Evolutionary conservation across 1,284 basidiomycete genomes (phyloP).

Genomic region (Exobasidium rhododendri): DNA sequence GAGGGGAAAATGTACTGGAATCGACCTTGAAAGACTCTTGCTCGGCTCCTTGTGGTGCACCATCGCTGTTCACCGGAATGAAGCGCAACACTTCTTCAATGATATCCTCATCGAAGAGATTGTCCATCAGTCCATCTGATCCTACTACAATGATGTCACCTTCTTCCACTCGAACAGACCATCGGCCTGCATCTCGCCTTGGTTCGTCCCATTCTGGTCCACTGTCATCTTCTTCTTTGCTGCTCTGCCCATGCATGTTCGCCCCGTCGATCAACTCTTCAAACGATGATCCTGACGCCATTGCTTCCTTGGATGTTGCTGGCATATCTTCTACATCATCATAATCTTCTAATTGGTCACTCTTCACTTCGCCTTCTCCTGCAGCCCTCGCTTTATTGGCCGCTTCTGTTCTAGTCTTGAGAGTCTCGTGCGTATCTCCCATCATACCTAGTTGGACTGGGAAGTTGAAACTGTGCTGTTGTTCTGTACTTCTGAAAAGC

Average conservation of each 20-base stretch:
- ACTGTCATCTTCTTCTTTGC: slow-evolving; percentile 1
- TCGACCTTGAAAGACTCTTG: slow-evolving; percentile 19
- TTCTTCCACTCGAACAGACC: slow-evolving; percentile 67
- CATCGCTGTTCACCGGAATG: slow-evolving; percentile 46
- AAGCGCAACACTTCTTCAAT: slow-evolving; percentile 79
- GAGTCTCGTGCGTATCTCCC: slow-evolving; percentile 66
- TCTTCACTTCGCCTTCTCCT: slow-evolving; percentile 4
- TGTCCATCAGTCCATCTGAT: slow-evolving; percentile 86
- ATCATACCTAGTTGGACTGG: slow-evolving; percentile 80
- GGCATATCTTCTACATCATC: slow-evolving; percentile 13
- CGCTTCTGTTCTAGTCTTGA: slow-evolving; percentile 34
- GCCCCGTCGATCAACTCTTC: background rate
- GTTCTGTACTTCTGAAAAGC: slow-evolving; percentile 83
- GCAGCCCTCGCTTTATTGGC: slow-evolving; percentile 6
- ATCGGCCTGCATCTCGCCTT: slow-evolving; percentile 24
- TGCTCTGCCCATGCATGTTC: background rate
- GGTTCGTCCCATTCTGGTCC: slow-evolving; percentile 42
- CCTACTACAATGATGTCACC: slow-evolving; percentile 87
- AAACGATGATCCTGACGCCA: background rate
- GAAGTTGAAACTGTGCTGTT: slow-evolving; percentile 94
- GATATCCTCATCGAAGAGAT: slow-evolving; percentile 91
- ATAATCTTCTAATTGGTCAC: slow-evolving; percentile 13
- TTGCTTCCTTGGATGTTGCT: background rate
- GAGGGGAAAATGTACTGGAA: slow-evolving; percentile 56
- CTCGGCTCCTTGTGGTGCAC: background rate